phyloP scores from a whole-genome alignment of 2,329 filamentous ascomycete genomes.

The Ophiocordyceps camponoti-rufipedis region DNA sequence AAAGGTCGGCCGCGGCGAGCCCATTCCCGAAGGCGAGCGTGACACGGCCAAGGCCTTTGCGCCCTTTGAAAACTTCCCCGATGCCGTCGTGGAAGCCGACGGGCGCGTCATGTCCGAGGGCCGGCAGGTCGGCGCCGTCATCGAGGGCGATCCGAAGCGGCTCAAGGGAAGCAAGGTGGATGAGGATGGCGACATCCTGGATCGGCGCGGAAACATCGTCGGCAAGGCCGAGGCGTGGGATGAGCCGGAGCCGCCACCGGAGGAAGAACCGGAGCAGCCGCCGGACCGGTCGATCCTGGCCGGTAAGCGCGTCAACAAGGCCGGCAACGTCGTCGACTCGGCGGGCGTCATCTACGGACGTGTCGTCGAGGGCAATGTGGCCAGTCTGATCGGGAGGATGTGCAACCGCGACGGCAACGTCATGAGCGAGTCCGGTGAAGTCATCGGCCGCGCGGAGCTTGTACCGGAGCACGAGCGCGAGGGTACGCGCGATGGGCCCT shows the following conservation, averaged over 20 bases:
- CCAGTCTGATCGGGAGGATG: slow-evolving; percentile 47
- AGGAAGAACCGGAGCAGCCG: slow-evolving; percentile 31
- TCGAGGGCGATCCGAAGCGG: slow-evolving; percentile 45
- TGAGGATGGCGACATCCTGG: slow-evolving; percentile 49
- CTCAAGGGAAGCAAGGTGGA: slow-evolving; percentile 49
- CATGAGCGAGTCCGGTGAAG: slow-evolving; percentile 53
- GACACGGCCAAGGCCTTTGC: slow-evolving; percentile 26
- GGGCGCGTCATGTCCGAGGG: slow-evolving; percentile 32
- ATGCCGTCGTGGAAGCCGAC: slow-evolving; percentile 32
- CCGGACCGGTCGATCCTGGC: slow-evolving; percentile 44
- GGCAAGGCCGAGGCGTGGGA: slow-evolving; percentile 54
- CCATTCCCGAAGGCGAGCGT: slow-evolving; percentile 31
- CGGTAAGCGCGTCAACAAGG: slow-evolving; percentile 55
- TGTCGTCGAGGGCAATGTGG: slow-evolving; percentile 47
- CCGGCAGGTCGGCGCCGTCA: slow-evolving; percentile 38
- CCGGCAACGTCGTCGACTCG: slow-evolving; percentile 40
- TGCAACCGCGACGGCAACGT: slow-evolving; percentile 55
- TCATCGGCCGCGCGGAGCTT: slow-evolving; percentile 49
- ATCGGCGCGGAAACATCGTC: slow-evolving; percentile 47
- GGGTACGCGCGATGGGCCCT: slow-evolving; percentile 46
- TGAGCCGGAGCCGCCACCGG: slow-evolving; percentile 23
- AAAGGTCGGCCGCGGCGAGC: slow-evolving; percentile 47
- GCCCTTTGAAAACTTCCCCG: slow-evolving; percentile 41
- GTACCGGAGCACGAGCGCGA: slow-evolving; percentile 49
- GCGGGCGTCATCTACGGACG: slow-evolving; percentile 40